Base-by-base conservation (phyloP, 176 grass and related monocot species). In the Juncus inflexus region DNA sequence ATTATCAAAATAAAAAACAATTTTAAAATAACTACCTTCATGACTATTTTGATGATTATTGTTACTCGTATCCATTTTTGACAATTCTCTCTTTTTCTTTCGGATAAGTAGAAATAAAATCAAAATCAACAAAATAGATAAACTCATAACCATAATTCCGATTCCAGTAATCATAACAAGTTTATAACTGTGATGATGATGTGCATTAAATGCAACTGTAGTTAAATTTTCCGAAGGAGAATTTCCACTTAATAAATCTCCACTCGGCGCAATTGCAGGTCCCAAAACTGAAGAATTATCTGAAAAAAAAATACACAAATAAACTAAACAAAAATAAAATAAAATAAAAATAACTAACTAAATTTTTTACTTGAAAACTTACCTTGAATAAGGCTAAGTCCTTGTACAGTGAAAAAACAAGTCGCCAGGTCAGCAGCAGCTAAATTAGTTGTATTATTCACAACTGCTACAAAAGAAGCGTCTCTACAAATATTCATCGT, bases 371-470 rank as follows among this genome's bases (percentile, higher is more conserved):
- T 28, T 28, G 19, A 28, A 47, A 47, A 39, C 73, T 73, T 84
- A 96, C 91, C 87, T 89, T 83, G 81, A 80, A 79, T 77, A 86
- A 79, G 52, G 70, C 71, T 77, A 66, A 96, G 77, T 58, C 70
- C 81, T 76, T 91, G 88, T 36, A 89, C 87, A n/a, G 15, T 96
- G 56, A 96, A 96, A 77, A 88, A 96, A 63, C 91, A 96, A 62
- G 63, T 58, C 2, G 92, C 87, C 0, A 74, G 58, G 64, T 91
- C 84, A 79, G 85, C 11, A 64, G 66, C 66, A 61, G 87, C 86
- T 61, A 85, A 77, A 70, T 66, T 66, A 53, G 77, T 87, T 70
- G 80, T 82, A 67, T 91, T 81, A 78, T 79, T 79, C 62, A 76
- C 77, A 74, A 96, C 63, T 62, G 92, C 87, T 76, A 96, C 70